Percentiles rank a stretch among this genome's conserved stretches.
These are phyloP conservation scores for Microcyclospora tardicrescens DNA, from an alignment of 2,329 filamentous ascomycete genomes.

Conservation along the genomic window DNA sequence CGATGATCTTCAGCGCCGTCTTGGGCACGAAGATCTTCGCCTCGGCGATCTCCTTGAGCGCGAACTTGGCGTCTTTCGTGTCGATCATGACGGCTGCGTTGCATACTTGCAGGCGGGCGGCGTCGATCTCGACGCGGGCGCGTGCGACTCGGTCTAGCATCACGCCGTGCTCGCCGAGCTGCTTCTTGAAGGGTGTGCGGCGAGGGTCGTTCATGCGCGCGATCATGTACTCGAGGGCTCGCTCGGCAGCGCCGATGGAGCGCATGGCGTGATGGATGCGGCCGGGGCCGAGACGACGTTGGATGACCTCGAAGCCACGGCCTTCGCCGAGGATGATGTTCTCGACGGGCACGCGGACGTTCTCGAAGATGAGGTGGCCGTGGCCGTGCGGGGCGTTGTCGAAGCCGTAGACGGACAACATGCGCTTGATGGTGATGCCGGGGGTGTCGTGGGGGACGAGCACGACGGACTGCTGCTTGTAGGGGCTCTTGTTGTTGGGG, in stretches of 20 bases:
- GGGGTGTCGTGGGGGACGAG: constrained; percentile 69
- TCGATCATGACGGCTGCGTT: constrained; percentile 96
- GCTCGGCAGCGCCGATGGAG: constrained; percentile 78
- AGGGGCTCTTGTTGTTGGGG: constrained; percentile 58
- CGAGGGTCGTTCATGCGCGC: constrained; percentile 82
- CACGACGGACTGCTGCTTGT: constrained; percentile 87
- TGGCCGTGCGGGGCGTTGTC: constrained; percentile 98
- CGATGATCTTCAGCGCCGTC: constrained; percentile 73
- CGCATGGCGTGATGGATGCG: constrained; percentile 98
- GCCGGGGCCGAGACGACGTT: constrained; percentile 87
- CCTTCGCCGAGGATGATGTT: constrained; percentile 90
- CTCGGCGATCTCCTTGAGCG: constrained; percentile 85
- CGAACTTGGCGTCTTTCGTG: constrained; percentile 71
- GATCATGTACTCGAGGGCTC: constrained; percentile 87
- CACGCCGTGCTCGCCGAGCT: constrained; percentile 76
- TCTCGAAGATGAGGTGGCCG: constrained; percentile 77
- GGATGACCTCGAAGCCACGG: constrained; percentile 94
- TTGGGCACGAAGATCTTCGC: constrained; percentile 85
- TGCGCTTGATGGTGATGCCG: constrained; percentile 84
- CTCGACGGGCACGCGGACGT: constrained; percentile 72
- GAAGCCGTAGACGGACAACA: constrained; percentile 89
- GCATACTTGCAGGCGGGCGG: constrained; percentile 75
- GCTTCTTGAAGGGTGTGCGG: constrained; percentile 86
- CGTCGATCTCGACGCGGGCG: constrained; percentile 86
- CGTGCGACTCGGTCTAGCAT: constrained; percentile 91